Conservation (phyloP, 495 filamentous ascomycete species). For the Chaetomium fimeti region DNA sequence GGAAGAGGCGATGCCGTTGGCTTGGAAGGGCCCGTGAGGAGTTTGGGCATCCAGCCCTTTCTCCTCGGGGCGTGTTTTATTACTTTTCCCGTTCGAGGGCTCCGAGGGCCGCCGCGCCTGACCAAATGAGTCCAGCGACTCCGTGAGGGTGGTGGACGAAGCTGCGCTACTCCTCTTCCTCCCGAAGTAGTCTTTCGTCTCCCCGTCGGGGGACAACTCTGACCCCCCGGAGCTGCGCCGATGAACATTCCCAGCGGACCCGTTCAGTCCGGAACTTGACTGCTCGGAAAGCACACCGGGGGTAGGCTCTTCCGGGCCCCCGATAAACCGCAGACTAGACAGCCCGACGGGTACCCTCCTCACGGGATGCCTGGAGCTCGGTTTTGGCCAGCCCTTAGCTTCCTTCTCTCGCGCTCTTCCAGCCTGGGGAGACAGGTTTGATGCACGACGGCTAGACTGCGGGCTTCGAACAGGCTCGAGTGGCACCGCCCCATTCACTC, state of each 20-base stretch:
- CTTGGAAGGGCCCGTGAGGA: not conserved
- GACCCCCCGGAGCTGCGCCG: not conserved
- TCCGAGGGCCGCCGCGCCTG: slow-evolving; percentile 2
- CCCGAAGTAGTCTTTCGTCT: not conserved
- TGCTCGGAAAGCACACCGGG: not conserved
- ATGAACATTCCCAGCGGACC: not conserved
- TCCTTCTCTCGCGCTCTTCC: not conserved
- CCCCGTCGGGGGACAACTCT: not conserved
- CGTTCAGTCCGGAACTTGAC: slow-evolving; percentile 1
- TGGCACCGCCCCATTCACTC: not conserved
- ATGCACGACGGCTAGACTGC: not conserved
- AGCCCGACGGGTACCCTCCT: slow-evolving; percentile 4
- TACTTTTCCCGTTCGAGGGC: not conserved
- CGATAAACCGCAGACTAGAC: slow-evolving; percentile 15
- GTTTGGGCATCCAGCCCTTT: not conserved
- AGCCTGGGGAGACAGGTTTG: not conserved
- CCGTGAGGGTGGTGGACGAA: not conserved
- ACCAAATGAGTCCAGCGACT: not conserved
- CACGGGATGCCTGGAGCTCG: not conserved
- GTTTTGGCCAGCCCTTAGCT: not conserved
- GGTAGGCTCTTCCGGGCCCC: not conserved
- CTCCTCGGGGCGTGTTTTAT: not conserved
- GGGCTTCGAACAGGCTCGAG: not conserved
- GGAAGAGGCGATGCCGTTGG: slow-evolving; percentile 1
- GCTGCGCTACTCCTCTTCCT: not conserved